These are phyloP conservation scores for Alternaria arborescens DNA, from an alignment of 2,329 filamentous ascomycete species.

Conservation along the genomic window DNA sequence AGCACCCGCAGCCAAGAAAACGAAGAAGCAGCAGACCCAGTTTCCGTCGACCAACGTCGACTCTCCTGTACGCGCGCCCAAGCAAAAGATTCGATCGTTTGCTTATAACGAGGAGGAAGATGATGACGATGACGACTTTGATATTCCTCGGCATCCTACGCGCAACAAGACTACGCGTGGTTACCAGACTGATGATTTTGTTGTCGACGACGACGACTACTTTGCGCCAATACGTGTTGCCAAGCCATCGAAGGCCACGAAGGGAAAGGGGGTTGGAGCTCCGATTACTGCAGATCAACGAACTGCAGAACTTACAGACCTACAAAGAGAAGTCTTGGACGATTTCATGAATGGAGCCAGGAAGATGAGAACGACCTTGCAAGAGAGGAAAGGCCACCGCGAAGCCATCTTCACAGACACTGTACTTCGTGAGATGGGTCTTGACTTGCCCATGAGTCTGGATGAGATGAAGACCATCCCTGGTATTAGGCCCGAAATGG, in stretches of 20 bases:
- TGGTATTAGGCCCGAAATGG: constrained; percentile 69
- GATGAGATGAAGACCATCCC: constrained; percentile 70
- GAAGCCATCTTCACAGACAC: constrained; percentile 72
- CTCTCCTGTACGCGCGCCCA: constrained; percentile 64
- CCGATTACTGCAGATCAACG: constrained; percentile 68
- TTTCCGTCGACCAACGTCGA: constrained; percentile 74
- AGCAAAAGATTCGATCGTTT: constrained; percentile 44
- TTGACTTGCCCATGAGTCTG: constrained; percentile 69
- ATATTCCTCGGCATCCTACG: constrained; percentile 28
- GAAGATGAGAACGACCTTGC: constrained; percentile 66
- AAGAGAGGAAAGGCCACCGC: constrained; percentile 66
- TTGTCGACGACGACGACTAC: constrained; percentile 56
- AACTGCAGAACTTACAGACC: constrained; percentile 63
- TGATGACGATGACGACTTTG: constrained; percentile 35
- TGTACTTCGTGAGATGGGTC: constrained; percentile 76
- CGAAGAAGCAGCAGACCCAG: constrained; percentile 51
- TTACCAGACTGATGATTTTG: constrained; percentile 49
- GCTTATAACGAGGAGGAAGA: constrained; percentile 37
- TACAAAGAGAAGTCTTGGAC: constrained; percentile 70
- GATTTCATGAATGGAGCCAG: constrained; percentile 72
- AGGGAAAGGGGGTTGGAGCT: constrained; percentile 58
- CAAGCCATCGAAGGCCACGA: constrained; percentile 47
- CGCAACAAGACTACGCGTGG: constrained; percentile 40
- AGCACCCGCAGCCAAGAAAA: constrained; percentile 27
- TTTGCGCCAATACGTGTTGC: constrained; percentile 55